Conservation (phyloP, 768 basidiomycete genomes). For the Termitomyces sp. region DNA sequence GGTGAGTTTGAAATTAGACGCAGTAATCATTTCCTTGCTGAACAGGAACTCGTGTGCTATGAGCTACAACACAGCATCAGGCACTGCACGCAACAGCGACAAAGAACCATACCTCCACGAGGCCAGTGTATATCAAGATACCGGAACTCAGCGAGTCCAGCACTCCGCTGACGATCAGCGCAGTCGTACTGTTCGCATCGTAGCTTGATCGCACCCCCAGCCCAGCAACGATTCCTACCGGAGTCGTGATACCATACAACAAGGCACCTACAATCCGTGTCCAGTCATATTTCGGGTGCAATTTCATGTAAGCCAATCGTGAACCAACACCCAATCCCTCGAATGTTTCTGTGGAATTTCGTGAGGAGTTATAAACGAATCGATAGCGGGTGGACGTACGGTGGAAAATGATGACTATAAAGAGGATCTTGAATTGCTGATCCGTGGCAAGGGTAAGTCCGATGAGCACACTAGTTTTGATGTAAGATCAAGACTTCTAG, state of each 20-base stretch:
- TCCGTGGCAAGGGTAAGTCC: slow-evolving; percentile 89
- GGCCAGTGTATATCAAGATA: slow-evolving; percentile 78
- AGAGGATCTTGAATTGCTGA: slow-evolving; percentile 77
- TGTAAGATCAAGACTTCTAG: neutral
- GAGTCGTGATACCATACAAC: slow-evolving; percentile 76
- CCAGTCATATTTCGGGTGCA: slow-evolving; percentile 51
- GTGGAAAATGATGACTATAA: slow-evolving; percentile 88
- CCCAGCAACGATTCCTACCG: slow-evolving; percentile 84
- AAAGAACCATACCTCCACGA: slow-evolving; percentile 9
- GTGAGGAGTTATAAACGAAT: neutral
- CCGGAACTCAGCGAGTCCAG: slow-evolving; percentile 85
- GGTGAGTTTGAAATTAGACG: slow-evolving; percentile 53
- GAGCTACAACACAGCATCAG: slow-evolving; percentile 37
- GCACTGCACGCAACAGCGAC: neutral
- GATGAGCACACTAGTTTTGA: slow-evolving; percentile 59
- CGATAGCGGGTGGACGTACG: slow-evolving; percentile 48
- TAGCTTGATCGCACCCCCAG: slow-evolving; percentile 73
- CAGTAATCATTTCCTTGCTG: slow-evolving; percentile 79
- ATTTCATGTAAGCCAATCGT: slow-evolving; percentile 74
- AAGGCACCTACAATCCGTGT: slow-evolving; percentile 58
- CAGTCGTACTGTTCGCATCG: slow-evolving; percentile 74
- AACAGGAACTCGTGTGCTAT: slow-evolving; percentile 95
- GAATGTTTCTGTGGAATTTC: slow-evolving; percentile 65
- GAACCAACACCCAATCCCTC: slow-evolving; percentile 94
- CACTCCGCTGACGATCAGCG: slow-evolving; percentile 79